Evolutionary conservation across 257 asterid genomes (phyloP).

Genomic region (Capsicum pubescens): DNA sequence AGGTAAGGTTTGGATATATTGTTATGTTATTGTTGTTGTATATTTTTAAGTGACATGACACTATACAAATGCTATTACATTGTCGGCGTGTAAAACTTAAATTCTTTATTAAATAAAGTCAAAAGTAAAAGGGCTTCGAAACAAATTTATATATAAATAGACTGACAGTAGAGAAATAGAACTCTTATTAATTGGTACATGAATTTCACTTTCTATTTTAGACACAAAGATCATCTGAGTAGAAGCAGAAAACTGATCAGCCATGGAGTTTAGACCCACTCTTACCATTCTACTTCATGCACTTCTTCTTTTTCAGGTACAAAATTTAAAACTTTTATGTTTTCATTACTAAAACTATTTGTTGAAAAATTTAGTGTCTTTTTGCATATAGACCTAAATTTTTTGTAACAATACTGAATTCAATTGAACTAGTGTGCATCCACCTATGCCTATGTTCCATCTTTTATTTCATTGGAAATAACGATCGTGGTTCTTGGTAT

Average conservation of each 20-base stretch:
- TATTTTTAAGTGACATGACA: no score
- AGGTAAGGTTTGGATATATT: no score
- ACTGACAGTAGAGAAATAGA: neutral
- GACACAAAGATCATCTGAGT: neutral
- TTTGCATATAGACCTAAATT: no score
- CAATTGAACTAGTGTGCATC: no score
- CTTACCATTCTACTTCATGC: slow-evolving; percentile 30
- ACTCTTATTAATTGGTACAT: neutral
- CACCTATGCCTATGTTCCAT: neutral
- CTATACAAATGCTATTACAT: no score
- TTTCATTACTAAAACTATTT: neutral
- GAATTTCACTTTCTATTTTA: slow-evolving; percentile 3
- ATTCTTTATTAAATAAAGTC: neutral
- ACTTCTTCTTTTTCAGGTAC: slow-evolving; percentile 26
- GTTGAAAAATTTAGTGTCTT: no score
- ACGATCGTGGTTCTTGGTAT: neutral
- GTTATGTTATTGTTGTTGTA: no score
- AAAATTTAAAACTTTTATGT: neutral
- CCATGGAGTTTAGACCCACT: slow-evolving; percentile 25
- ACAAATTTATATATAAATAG: slow-evolving; percentile 1
- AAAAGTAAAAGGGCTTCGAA: neutral
- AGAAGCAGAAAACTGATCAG: neutral
- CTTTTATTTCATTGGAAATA: neutral
- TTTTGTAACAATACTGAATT: no score
- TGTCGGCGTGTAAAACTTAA: neutral